phyloP scores from a whole-genome alignment of 441 rosid species.

The California macrophylla region DNA sequence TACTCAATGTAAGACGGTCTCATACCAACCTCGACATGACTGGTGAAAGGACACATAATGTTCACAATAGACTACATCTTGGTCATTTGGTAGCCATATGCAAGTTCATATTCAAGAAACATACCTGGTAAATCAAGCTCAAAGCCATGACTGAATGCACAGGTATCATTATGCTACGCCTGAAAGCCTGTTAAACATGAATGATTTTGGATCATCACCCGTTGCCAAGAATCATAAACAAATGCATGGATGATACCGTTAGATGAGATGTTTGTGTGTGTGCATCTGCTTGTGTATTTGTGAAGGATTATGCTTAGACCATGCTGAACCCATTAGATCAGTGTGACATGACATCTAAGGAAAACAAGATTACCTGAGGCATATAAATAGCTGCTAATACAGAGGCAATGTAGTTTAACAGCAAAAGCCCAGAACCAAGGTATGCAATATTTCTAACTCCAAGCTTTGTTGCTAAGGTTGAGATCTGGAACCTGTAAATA shows the following conservation, averaged over 20 bases:
- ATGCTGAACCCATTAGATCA: slow-evolving; percentile 3
- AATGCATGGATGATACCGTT: slow-evolving; percentile 7
- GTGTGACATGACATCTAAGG: slow-evolving; percentile 13
- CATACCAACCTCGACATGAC: not conserved
- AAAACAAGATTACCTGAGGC: slow-evolving; percentile 60
- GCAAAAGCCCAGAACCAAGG: slow-evolving; percentile 74
- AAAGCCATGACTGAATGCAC: slow-evolving; percentile 51
- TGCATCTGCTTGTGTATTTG: not conserved
- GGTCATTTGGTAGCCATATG: not conserved
- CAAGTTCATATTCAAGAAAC: slow-evolving; percentile 18
- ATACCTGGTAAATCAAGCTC: slow-evolving; percentile 75
- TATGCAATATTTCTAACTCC: slow-evolving; percentile 88
- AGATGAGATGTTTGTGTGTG: slow-evolving; percentile 2
- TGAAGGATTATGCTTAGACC: not conserved
- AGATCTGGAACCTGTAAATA: slow-evolving; percentile 63
- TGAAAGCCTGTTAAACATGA: slow-evolving; percentile 56
- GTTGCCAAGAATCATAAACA: slow-evolving; percentile 10
- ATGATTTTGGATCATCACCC: slow-evolving; percentile 14
- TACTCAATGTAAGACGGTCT: not conserved
- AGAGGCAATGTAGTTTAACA: slow-evolving; percentile 69
- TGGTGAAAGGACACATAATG: not conserved
- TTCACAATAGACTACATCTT: not conserved
- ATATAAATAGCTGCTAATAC: slow-evolving; percentile 64
- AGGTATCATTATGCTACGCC: slow-evolving; percentile 65
- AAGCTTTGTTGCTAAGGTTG: slow-evolving; percentile 81